These are phyloP conservation scores for Polygonum maritimum DNA, from an alignment of 148 eudicot species.

Conservation along the genomic window DNA sequence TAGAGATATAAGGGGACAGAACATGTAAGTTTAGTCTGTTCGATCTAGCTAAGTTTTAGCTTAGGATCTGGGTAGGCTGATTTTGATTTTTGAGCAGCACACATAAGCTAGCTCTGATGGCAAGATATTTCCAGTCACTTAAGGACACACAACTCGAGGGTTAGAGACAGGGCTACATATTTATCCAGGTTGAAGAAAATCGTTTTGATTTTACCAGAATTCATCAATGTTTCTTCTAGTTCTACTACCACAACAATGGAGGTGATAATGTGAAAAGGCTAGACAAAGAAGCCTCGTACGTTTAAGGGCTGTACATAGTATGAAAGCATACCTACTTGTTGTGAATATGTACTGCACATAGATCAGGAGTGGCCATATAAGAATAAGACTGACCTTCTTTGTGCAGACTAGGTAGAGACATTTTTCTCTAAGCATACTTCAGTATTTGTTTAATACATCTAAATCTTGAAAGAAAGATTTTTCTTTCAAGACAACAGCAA, in stretches of 20 bases:
- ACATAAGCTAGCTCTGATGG: not conserved
- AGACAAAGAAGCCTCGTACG: not conserved
- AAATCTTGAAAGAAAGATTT: not conserved
- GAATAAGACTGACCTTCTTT: not conserved
- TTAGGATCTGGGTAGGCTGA: not conserved
- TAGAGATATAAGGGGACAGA: not conserved
- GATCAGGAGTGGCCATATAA: not conserved
- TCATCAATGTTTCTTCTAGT: not conserved
- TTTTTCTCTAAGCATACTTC: not conserved
- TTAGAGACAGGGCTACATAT: not conserved
- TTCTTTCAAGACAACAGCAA: not conserved
- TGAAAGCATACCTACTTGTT: too few relatives aligned
- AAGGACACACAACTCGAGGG: not conserved
- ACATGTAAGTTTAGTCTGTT: not conserved
- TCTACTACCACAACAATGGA: not conserved
- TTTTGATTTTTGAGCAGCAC: not conserved
- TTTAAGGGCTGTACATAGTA: not conserved
- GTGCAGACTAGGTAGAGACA: not conserved
- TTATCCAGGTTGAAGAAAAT: not conserved
- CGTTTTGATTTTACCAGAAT: not conserved
- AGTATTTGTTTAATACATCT: not conserved
- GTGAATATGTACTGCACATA: too few relatives aligned
- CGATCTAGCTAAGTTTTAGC: not conserved
- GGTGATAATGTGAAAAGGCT: not conserved
- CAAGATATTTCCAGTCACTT: not conserved